These are phyloP conservation scores for Russula earlei DNA, from an alignment of 768 basidiomycete species.

Conservation along the genomic window DNA sequence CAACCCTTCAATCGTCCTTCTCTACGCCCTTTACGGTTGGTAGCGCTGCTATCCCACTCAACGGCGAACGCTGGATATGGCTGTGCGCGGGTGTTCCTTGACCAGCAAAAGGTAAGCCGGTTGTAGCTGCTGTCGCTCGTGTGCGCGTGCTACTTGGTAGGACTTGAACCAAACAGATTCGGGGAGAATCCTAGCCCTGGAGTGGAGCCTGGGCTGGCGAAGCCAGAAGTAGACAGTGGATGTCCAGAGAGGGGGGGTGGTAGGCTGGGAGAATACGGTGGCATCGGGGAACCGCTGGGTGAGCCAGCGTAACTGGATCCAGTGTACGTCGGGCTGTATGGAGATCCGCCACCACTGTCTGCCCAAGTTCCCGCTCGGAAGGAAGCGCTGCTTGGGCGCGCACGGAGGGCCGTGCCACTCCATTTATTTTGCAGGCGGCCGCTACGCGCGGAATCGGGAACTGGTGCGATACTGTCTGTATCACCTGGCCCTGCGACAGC, in stretches of 20 bases:
- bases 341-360: conserved; percentile 37
- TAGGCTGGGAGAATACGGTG: conserved; percentile 28
- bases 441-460: conserved; percentile 45
- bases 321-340: conserved; percentile 22
- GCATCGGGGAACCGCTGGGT: conserved; percentile 25
- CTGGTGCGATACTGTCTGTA: conserved; percentile 58
- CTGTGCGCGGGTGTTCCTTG: conserved; percentile 20
- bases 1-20: background rate
- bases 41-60: conserved; percentile 2
- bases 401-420: conserved; percentile 53
- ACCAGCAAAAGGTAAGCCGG: conserved; percentile 21
- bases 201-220: background rate
- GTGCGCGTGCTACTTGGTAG: conserved; percentile 8
- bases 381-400: conserved; percentile 34
- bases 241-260: conserved; percentile 3
- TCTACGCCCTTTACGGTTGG: conserved; percentile 1
- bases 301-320: conserved; percentile 28
- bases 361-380: conserved; percentile 33
- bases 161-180: background rate
- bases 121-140: conserved; percentile 25
- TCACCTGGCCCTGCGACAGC: conserved; percentile 49
- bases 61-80: conserved; percentile 28
- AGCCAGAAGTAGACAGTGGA: background rate
- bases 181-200: conserved; percentile 16
- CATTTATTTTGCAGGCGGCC: conserved; percentile 54